Conservation (phyloP, 2,329 filamentous ascomycete species). For the Aspergillus fijiensis region DNA sequence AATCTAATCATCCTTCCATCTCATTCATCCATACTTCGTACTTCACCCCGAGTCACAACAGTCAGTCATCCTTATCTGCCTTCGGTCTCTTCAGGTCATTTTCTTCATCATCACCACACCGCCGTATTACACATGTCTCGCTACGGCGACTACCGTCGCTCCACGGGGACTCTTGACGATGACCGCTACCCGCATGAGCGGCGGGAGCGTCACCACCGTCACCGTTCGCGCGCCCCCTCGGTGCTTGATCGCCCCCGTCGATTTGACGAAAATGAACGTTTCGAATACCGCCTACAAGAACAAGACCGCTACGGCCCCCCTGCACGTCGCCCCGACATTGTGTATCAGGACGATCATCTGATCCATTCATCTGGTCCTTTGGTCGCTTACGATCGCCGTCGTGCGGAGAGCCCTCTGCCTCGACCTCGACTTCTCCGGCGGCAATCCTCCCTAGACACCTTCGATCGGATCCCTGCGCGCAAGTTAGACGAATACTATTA, state of each 20-base stretch:
- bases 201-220: conserved; percentile 45
- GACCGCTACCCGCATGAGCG: conserved; percentile 47
- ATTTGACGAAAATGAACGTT: conserved; percentile 39
- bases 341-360: conserved; percentile 45
- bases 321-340: conserved; percentile 37
- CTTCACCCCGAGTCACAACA: neutral
- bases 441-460: conserved; percentile 87
- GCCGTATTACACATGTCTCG: conserved; percentile 33
- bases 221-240: conserved; percentile 36
- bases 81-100: conserved; percentile 14
- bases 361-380: conserved; percentile 51
- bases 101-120: neutral
- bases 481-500: conserved; percentile 47
- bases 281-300: conserved; percentile 42
- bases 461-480: conserved; percentile 69
- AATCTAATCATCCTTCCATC: conserved; percentile 1
- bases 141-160: conserved; percentile 39
- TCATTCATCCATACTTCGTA: neutral
- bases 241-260: conserved; percentile 36
- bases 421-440: conserved; percentile 71
- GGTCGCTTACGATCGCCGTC: conserved; percentile 58
- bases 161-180: conserved; percentile 38
- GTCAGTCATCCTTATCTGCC: conserved; percentile 11
- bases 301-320: conserved; percentile 47
- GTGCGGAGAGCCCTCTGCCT: conserved; percentile 55